These are phyloP conservation scores for Gentiana dahurica DNA, from an alignment of 257 asterid species.

Conservation along the genomic window DNA sequence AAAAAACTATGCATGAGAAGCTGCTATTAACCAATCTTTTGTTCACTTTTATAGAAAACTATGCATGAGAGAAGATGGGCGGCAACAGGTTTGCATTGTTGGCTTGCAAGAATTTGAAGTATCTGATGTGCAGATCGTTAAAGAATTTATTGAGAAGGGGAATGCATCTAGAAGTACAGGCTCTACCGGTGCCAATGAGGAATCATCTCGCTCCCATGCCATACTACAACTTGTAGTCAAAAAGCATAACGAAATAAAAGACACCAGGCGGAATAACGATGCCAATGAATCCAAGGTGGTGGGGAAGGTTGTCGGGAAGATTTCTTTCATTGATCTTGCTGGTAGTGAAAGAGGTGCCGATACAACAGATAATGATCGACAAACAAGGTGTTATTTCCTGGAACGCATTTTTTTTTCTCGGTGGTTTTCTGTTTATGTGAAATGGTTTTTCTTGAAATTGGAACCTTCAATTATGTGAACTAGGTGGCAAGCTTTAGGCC, in stretches of 20 bases:
- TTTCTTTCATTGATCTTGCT: constrained; percentile 97
- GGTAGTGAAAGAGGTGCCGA: constrained; percentile 99
- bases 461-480: neutral
- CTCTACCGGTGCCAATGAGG: constrained; percentile 97
- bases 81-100: constrained; percentile 97
- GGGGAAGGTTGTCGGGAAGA: constrained; percentile 89
- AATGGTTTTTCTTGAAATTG: neutral
- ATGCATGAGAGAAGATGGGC: constrained; percentile 96
- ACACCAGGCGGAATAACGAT: constrained; percentile 61
- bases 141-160: constrained; percentile 86
- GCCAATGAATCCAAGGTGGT: constrained; percentile 51
- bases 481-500: neutral
- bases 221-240: constrained; percentile 84
- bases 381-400: constrained; percentile 60
- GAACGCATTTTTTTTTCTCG: neutral
- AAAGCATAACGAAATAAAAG: constrained; percentile 86
- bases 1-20: no score
- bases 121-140: constrained; percentile 85
- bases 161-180: constrained; percentile 92
- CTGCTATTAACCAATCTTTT: no score
- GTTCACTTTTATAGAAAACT: constrained; percentile 43
- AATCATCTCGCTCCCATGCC: constrained; percentile 98
- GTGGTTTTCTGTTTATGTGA: neutral
- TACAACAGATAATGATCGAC: constrained; percentile 95
- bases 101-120: constrained; percentile 98